Percentiles rank a stretch among this genome's conserved stretches.
These are phyloP conservation scores for Aspergillus spinulosporus DNA, from an alignment of 2,329 filamentous ascomycete genomes.

Conservation along the genomic window DNA sequence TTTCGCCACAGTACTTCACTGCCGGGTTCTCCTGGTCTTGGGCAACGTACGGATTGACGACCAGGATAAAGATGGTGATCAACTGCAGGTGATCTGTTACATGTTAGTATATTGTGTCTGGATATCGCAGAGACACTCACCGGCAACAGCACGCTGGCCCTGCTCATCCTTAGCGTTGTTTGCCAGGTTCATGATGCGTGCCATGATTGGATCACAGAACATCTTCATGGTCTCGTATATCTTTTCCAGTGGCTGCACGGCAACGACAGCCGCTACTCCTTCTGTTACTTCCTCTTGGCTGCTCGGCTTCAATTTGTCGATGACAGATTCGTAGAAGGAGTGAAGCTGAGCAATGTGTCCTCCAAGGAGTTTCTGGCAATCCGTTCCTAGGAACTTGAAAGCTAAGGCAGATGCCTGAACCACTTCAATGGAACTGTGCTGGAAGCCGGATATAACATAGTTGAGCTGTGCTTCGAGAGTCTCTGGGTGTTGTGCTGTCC, in stretches of 20 bases:
- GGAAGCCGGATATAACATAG: constrained; percentile 92
- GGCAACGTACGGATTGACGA: constrained; percentile 71
- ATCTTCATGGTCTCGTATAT: constrained; percentile 84
- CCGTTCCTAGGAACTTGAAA: constrained; percentile 95
- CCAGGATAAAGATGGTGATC: constrained; percentile 84
- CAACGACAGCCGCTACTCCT: constrained; percentile 87
- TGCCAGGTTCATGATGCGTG: constrained; percentile 80
- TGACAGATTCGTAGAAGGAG: constrained; percentile 84
- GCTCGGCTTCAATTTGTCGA: constrained; percentile 78
- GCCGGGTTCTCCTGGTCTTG: constrained; percentile 77
- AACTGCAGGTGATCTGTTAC: constrained; percentile 78
- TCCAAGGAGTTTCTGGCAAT: constrained; percentile 84
- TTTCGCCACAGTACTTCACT: constrained; percentile 93
- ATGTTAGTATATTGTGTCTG: constrained; percentile 17
- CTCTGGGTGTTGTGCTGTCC: constrained; percentile 91
- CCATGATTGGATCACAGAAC: constrained; percentile 88
- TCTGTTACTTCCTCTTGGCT: constrained; percentile 97
- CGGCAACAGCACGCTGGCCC: constrained; percentile 80
- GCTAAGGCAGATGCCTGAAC: constrained; percentile 87
- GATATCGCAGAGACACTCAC: constrained; percentile 43
- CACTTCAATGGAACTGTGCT: constrained; percentile 85
- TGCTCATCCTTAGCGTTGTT: constrained; percentile 81
- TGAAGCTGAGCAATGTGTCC: constrained; percentile 84
- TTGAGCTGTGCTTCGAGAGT: constrained; percentile 90
- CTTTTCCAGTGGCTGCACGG: constrained; percentile 76